phyloP scores from a whole-genome alignment of 495 filamentous ascomycete genomes.

The Daldinia caldariorum region DNA sequence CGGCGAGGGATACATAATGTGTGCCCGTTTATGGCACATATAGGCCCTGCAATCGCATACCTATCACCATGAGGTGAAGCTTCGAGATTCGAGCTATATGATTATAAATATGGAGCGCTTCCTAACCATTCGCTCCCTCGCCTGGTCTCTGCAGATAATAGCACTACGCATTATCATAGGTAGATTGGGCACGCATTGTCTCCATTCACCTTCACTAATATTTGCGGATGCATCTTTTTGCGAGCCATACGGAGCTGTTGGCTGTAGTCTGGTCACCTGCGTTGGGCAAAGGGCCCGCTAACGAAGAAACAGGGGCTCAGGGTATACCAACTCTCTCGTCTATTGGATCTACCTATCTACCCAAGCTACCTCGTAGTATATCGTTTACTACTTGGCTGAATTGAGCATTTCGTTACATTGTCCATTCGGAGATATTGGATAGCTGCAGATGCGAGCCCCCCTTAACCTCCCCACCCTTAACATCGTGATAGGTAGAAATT shows the following conservation, averaged over 20 bases:
- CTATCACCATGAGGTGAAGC: slow-evolving; percentile 16
- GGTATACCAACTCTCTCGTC: slow-evolving; percentile 3
- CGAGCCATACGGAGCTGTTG: slow-evolving; percentile 23
- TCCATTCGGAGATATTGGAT: slow-evolving; percentile 34
- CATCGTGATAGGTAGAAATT: slow-evolving; percentile 43
- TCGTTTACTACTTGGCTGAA: neutral
- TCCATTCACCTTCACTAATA: slow-evolving; percentile 18
- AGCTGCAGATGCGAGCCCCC: slow-evolving; percentile 33
- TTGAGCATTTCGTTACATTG: slow-evolving; percentile 14
- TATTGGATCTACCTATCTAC: slow-evolving; percentile 12
- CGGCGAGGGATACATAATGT: slow-evolving; percentile 28
- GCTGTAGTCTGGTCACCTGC: slow-evolving; percentile 18
- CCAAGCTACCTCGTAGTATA: neutral
- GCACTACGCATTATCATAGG: slow-evolving; percentile 21
- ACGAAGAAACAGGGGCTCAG: slow-evolving; percentile 28
- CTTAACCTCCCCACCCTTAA: slow-evolving; percentile 23
- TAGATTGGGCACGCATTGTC: slow-evolving; percentile 15
- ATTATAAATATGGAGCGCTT: slow-evolving; percentile 28
- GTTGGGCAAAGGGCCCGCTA: slow-evolving; percentile 23
- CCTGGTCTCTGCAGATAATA: slow-evolving; percentile 32
- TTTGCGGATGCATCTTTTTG: slow-evolving; percentile 21
- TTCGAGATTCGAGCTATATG: slow-evolving; percentile 30
- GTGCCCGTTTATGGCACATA: neutral
- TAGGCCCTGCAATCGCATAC: neutral
- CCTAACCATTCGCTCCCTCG: slow-evolving; percentile 25